Conservation (phyloP, 2,329 filamentous ascomycete genomes). For the Trichoderma guizhouense region DNA sequence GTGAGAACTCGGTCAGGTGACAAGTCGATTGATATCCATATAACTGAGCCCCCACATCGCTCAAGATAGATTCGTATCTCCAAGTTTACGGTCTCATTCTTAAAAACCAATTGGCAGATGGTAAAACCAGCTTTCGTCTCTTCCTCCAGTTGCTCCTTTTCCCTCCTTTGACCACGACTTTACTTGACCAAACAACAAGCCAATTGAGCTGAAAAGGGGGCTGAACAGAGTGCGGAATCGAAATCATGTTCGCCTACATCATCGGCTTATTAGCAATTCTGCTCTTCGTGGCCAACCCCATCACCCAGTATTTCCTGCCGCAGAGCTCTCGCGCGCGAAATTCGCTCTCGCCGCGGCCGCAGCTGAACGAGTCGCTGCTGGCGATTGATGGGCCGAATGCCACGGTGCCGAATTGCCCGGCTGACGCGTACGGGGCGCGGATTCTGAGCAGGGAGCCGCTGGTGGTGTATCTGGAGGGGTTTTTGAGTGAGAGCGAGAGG, state of each 20-base stretch:
- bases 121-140: background rate
- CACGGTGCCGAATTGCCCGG: conserved; percentile 35
- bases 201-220: background rate
- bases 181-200: background rate
- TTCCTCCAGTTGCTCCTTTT: background rate
- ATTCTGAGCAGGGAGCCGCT: conserved; percentile 49
- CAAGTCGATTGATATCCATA: background rate
- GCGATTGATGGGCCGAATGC: conserved; percentile 44
- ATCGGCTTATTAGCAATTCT: conserved; percentile 41
- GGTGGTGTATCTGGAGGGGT: conserved; percentile 53
- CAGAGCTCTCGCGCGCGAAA: conserved; percentile 20
- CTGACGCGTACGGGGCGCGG: conserved; percentile 45
- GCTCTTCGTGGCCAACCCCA: conserved; percentile 44
- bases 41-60: conserved; percentile 3
- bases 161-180: background rate
- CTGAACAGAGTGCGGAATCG: background rate
- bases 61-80: background rate
- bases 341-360: conserved; percentile 40
- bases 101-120: background rate
- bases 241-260: conserved; percentile 45
- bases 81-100: background rate
- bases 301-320: conserved; percentile 37
- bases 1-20: background rate
- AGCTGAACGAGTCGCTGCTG: conserved; percentile 49
- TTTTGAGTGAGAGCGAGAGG: conserved; percentile 44